Base-by-base conservation (phyloP, 805 yeast genomes). In the Metschnikowia similis region DNA sequence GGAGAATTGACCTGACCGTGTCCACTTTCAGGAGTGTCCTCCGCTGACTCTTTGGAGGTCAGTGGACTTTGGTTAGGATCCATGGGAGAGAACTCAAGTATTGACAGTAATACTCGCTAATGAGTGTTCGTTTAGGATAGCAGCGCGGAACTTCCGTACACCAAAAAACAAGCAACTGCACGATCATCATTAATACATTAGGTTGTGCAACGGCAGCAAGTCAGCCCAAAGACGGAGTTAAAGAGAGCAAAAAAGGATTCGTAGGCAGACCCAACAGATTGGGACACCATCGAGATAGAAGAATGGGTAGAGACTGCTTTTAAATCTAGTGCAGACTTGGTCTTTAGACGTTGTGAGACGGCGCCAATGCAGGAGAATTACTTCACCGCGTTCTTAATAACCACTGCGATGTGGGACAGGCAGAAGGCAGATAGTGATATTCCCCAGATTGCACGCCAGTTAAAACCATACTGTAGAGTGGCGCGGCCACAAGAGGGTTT, bases 401-500 rank as follows among this genome's bases (percentile, higher is more conserved):
- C 13, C 34, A 13, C 16, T n/a, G 35, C 6, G 35, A 32, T 6
- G 2, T 32, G 35, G 16, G 35, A 32, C 13, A 27, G 32, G 6
- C 41, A 27, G 31, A 13, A 2, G 13, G 7, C 16, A 38, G 17
- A 38, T 11, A 32, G 16, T 10, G 35, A 13, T 13, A n/a, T 21
- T 4, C 21, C 21, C 21, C 21, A 21, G 21, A 5, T 21, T 32
- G 34, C n/a, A 13, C 10, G 35, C 16, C 16, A 14, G n/a, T 8
- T 2, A 1, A 6, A 4, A 13, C 7, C n/a, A n/a, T 32, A 16
- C 8, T 13, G 42, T 10, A 16, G 32, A 65, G 38, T 54, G 62
- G 35, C 48, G 51, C 27, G 48, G 30, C 21, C 16, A 32, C 10
- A 28, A 28, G 28, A 48, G 55, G 55, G 55, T 47, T 38, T 10